Conservation (phyloP, 148 eudicot species). For the Rhododendron molle region DNA sequence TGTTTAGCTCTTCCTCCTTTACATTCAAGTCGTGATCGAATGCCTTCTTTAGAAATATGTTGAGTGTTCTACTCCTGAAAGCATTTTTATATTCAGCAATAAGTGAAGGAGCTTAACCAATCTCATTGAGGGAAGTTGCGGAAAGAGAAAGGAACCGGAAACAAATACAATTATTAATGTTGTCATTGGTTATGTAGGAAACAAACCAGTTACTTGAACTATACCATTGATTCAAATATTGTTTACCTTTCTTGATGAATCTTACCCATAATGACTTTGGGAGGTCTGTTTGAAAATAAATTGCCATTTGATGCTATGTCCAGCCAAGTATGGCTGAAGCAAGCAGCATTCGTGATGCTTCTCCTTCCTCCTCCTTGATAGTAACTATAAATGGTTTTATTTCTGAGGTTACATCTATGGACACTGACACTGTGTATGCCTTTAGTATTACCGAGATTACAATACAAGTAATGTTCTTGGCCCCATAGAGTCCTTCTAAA, state of each 20-base stretch:
- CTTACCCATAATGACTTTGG: not conserved
- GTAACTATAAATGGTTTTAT: not conserved
- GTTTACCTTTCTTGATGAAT: not conserved
- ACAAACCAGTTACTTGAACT: not conserved
- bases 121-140: no score
- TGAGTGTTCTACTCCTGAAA: not conserved
- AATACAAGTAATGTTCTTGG: not conserved
- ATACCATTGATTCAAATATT: not conserved
- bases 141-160: not conserved
- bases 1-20: no score
- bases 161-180: not conserved
- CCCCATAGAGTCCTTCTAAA: not conserved
- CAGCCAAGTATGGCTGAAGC: constrained; percentile 6
- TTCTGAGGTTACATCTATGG: not conserved
- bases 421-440: not conserved
- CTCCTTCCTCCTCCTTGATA: not conserved
- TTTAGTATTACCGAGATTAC: not conserved
- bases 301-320: not conserved
- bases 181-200: not conserved
- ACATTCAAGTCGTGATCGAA: not conserved
- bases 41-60: not conserved
- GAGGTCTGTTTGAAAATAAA: not conserved
- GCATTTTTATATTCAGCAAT: no score
- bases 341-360: not conserved
- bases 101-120: no score